Conservation (phyloP, 208 protist species). For the Phytomonas sp. region DNA sequence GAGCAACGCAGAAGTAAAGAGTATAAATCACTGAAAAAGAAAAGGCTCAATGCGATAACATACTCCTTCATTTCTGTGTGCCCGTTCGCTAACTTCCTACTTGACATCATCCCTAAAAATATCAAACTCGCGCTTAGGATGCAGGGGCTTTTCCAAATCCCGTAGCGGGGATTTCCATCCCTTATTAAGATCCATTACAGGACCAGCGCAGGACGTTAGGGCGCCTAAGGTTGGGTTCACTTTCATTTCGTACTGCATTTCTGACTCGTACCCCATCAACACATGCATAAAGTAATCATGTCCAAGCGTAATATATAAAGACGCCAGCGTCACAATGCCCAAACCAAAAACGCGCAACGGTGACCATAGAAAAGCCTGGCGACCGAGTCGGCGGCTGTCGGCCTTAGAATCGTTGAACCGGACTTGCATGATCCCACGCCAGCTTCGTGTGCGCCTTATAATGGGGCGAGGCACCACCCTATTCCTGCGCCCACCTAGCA, state of each 20-base stretch:
- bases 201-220: background rate
- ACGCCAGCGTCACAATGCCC: constrained; percentile 10
- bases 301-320: constrained; percentile 61
- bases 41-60: background rate
- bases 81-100: background rate
- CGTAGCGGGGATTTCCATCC: constrained; percentile 68
- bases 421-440: constrained; percentile 87
- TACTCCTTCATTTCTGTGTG: background rate
- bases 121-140: constrained; percentile 67
- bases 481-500: background rate
- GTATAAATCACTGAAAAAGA: background rate
- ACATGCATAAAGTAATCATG: constrained; percentile 82
- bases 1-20: background rate
- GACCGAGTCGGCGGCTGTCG: constrained; percentile 26
- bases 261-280: constrained; percentile 82
- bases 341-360: constrained; percentile 1
- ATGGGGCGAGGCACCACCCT: constrained; percentile 31
- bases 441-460: constrained; percentile 81
- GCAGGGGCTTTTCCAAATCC: constrained; percentile 62
- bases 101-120: constrained; percentile 23
- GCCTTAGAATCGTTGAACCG: constrained; percentile 32
- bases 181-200: background rate
- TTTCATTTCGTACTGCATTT: constrained; percentile 83
- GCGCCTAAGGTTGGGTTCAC: constrained; percentile 47
- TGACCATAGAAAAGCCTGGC: constrained; percentile 21